These are phyloP conservation scores for Ascochyta pisi DNA, from an alignment of 2,329 filamentous ascomycete genomes.

Conservation along the genomic window DNA sequence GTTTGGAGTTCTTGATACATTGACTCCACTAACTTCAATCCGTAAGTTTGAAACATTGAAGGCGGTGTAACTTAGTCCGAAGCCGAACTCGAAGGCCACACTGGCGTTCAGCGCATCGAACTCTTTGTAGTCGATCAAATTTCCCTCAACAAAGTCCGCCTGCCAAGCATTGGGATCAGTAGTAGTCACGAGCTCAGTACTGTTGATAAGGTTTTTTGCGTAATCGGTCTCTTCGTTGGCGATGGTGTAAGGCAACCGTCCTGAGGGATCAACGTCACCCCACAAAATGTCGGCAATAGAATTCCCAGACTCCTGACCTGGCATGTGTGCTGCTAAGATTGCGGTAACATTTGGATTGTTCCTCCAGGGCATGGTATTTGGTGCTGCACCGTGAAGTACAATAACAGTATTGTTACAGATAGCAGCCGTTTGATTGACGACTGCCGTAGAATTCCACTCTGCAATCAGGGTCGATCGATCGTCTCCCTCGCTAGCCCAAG, in stretches of 20 bases:
- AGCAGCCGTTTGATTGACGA: conserved; percentile 53
- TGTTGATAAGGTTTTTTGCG: conserved; percentile 45
- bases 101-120: conserved; percentile 52
- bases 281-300: conserved; percentile 63
- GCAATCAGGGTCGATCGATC: conserved; percentile 50
- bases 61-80: conserved; percentile 49
- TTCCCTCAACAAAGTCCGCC: conserved; percentile 59
- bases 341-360: conserved; percentile 51
- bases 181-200: conserved; percentile 38
- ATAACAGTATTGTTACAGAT: conserved; percentile 60
- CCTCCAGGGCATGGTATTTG: conserved; percentile 50
- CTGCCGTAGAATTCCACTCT: conserved; percentile 50
- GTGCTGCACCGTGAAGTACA: conserved; percentile 51
- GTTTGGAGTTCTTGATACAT: conserved; percentile 25
- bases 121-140: conserved; percentile 62
- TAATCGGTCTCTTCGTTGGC: conserved; percentile 75
- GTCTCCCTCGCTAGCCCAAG: conserved; percentile 53
- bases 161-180: conserved; percentile 52
- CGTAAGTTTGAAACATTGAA: conserved; percentile 38
- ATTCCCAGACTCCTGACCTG: conserved; percentile 51
- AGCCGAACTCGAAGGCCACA: conserved; percentile 47
- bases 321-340: conserved; percentile 50
- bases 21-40: conserved; percentile 17
- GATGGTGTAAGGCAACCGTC: conserved; percentile 85
- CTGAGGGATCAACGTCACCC: conserved; percentile 76